These are phyloP conservation scores for Trametes polyzona DNA, from an alignment of 1,284 basidiomycete genomes.

Conservation along the genomic window DNA sequence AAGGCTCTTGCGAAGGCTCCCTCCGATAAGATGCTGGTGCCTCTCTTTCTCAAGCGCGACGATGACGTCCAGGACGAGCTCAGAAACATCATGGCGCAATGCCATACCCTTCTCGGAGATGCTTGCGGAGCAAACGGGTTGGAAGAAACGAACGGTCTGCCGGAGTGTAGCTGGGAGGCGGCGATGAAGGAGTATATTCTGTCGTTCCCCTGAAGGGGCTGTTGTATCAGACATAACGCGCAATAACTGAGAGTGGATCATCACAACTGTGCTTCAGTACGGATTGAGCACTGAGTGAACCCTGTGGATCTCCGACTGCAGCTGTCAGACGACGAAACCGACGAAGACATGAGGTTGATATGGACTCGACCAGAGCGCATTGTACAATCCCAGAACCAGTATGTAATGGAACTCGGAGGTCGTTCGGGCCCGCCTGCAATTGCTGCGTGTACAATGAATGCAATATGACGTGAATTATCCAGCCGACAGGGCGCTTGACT, in stretches of 20 bases:
- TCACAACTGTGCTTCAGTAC: too few relatives aligned
- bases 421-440: too few relatives aligned
- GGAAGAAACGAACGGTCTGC: conserved; percentile 43
- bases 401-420: too few relatives aligned
- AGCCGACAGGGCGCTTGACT: too few relatives aligned
- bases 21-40: conserved; percentile 17
- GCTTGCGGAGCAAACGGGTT: conserved; percentile 52
- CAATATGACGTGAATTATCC: too few relatives aligned
- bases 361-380: too few relatives aligned
- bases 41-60: conserved; percentile 28
- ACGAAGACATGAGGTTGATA: too few relatives aligned
- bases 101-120: conserved; percentile 40
- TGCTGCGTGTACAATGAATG: too few relatives aligned
- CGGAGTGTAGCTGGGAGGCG: conserved; percentile 62
- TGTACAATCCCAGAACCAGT: too few relatives aligned
- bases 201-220: conserved; percentile 54
- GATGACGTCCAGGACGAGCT: conserved; percentile 32
- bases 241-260: neutral
- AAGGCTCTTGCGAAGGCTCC: neutral
- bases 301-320: too few relatives aligned
- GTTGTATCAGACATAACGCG: neutral
- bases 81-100: conserved; percentile 39
- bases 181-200: conserved; percentile 66
- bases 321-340: too few relatives aligned
- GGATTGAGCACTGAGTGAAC: too few relatives aligned